A percentile compares a stretch with the other conserved stretches of the same genome.
Conservation (phyloP, 306 rosid species). For the Chamaecrista fasciculata region DNA sequence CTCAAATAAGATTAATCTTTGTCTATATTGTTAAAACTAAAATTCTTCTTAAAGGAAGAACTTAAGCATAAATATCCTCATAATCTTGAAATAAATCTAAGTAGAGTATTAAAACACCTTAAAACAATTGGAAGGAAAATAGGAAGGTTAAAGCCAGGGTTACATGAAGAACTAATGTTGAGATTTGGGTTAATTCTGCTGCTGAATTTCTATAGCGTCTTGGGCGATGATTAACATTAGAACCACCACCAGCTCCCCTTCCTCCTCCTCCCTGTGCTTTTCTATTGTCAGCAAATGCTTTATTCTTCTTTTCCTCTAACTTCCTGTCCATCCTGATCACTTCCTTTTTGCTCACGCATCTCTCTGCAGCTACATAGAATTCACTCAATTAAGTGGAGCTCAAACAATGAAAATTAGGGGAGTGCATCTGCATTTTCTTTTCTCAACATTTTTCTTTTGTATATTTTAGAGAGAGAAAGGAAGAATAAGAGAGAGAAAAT, state of each 20-base stretch:
- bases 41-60: too few species aligned
- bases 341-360: neutral
- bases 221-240: neutral
- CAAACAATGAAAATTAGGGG: too few species aligned
- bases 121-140: neutral
- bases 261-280: slow-evolving; percentile 16
- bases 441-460: too few species aligned
- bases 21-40: too few species aligned
- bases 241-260: slow-evolving; percentile 15
- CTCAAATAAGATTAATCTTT: too few species aligned
- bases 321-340: neutral
- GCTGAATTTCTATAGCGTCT: neutral
- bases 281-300: neutral
- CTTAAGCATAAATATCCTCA: neutral
- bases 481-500: too few species aligned
- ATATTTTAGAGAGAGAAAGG: too few species aligned
- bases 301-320: neutral
- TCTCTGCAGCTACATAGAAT: neutral
- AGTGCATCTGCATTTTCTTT: too few species aligned
- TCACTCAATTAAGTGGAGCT: neutral
- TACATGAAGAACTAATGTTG: neutral
- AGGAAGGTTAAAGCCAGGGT: slow-evolving; percentile 10
- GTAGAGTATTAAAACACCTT: neutral
- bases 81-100: neutral
- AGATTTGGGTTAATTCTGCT: neutral